These are phyloP conservation scores for Fusarium beomiforme DNA, from an alignment of 2,329 filamentous ascomycete species.

Conservation along the genomic window DNA sequence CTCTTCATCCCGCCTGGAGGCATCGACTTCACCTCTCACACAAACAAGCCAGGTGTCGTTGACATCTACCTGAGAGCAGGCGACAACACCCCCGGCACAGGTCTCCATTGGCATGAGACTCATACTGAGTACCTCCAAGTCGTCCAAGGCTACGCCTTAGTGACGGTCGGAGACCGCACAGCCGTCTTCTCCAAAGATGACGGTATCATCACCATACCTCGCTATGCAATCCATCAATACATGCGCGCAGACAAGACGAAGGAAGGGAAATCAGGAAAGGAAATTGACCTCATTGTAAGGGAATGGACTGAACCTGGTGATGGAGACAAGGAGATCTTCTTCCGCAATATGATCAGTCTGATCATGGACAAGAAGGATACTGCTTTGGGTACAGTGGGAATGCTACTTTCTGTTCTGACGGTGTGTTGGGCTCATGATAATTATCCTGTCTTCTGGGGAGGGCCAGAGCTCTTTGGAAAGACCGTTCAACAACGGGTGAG, in stretches of 20 bases:
- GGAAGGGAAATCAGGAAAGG: constrained; percentile 14
- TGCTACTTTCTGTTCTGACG: constrained; percentile 31
- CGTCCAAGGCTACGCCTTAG: constrained; percentile 30
- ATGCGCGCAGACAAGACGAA: constrained; percentile 27
- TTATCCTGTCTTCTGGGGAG: constrained; percentile 34
- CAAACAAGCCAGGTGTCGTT: neutral
- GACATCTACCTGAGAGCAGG: constrained; percentile 16
- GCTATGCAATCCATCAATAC: constrained; percentile 32
- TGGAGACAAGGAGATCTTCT: constrained; percentile 36
- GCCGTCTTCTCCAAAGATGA: constrained; percentile 29
- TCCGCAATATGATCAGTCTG: constrained; percentile 34
- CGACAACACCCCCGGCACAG: constrained; percentile 14
- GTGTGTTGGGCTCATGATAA: constrained; percentile 35
- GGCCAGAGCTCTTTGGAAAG: constrained; percentile 23
- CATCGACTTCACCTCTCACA: constrained; percentile 5
- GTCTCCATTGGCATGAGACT: constrained; percentile 33
- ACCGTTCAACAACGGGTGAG: neutral
- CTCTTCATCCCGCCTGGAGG: constrained; percentile 17
- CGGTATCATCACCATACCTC: constrained; percentile 35
- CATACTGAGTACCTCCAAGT: constrained; percentile 34
- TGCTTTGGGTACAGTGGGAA: neutral
- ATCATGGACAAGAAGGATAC: constrained; percentile 30
- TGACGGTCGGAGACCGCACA: constrained; percentile 32
- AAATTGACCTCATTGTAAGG: constrained; percentile 24
- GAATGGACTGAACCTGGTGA: constrained; percentile 41